These are phyloP conservation scores for Endogone sp. DNA, from an alignment of 192 early-diverging fungal species.

Conservation along the genomic window DNA sequence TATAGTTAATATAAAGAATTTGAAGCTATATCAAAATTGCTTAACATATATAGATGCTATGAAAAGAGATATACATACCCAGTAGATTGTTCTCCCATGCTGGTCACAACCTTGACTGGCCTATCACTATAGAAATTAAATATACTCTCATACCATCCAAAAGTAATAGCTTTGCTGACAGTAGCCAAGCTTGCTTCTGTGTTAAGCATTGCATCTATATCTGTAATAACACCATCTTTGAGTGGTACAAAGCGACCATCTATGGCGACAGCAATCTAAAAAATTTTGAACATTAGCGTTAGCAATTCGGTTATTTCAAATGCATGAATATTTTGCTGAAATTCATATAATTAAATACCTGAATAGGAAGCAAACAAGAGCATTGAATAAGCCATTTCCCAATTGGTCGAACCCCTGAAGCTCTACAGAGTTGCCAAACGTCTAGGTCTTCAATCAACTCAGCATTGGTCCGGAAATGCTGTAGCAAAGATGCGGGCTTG, in stretches of 20 bases:
- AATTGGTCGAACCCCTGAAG: background rate
- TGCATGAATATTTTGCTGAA: background rate
- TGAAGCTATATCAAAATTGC: no score
- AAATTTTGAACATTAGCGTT: background rate
- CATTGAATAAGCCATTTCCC: background rate
- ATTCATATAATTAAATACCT: background rate
- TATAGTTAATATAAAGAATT: no score
- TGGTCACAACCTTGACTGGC: constrained; percentile 15
- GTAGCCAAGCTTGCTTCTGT: background rate
- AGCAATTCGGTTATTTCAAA: background rate
- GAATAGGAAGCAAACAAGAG: background rate
- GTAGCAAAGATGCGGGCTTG: background rate
- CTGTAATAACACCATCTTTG: background rate
- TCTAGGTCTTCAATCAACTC: background rate
- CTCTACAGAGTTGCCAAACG: background rate
- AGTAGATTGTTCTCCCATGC: constrained; percentile 22
- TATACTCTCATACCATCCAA: background rate
- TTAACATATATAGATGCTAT: background rate
- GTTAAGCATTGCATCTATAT: background rate
- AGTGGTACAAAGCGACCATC: background rate
- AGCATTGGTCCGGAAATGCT: background rate
- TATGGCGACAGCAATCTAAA: background rate
- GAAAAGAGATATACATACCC: background rate
- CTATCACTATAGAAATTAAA: constrained; percentile 11
- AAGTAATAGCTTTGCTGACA: constrained; percentile 1